Base-by-base conservation (phyloP, 176 grass and related monocot genomes). In the Pontederia paniculata region DNA sequence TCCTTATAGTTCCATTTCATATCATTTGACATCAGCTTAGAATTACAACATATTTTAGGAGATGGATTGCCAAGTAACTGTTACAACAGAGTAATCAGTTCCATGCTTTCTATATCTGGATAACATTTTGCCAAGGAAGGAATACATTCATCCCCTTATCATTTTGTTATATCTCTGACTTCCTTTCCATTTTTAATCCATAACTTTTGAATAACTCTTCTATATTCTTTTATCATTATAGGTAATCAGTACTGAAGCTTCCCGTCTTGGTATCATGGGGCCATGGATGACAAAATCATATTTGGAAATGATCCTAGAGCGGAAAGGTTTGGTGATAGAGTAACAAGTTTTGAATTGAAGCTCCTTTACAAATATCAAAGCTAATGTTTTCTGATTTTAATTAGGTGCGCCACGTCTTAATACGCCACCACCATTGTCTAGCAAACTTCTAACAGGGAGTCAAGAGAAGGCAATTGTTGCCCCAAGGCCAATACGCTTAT, bases 201-300 rank as follows among this genome's bases (percentile, higher is more conserved):
- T n/a, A n/a, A n/a, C n/a, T n/a, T n/a, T n/a, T n/a, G n/a, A n/a
- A 73, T 76, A 55, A 72, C 3, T 5, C 28, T 6, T 37, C 28
- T 37, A 1, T 48, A 22, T 47, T 63, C 44, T 63, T 63, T 13
- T 61, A 42, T 23, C 42, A 61, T n/a, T 63, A 22, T 83, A 97
- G 91, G 81, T 86, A 55, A 83, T 97, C 81, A 83, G 82, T 71
- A 80, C 73, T 83, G 85, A 97, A 76, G 86, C 86, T 79, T 74
- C 74, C 42, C 74, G 77, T n/a, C 23, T 87, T 31, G 91, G 82
- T 59, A 90, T 97, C 52, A 87, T 76, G 61, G 83, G 86, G 57
- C 91, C 86, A 54, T 97, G 91, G 91, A 97, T 89, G 62, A 97
- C 91, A 7, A 90, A 97, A 70, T 97, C 91, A 55, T 97, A 97